Base-by-base conservation (phyloP, 345 rosid species). In the Hypericum perforatum region DNA sequence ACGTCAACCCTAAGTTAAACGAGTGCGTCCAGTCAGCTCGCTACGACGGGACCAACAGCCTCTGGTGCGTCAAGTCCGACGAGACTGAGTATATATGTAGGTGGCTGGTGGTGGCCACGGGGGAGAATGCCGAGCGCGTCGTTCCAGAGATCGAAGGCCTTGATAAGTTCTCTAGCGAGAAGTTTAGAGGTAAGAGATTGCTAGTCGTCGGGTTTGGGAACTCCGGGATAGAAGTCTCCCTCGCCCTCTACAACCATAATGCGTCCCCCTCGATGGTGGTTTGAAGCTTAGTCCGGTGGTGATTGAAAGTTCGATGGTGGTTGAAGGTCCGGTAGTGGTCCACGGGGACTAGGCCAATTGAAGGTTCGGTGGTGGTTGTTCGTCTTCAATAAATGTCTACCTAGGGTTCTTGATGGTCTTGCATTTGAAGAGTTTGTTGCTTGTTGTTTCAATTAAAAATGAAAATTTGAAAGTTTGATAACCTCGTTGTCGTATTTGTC, bases 381-480 rank as follows among this genome's bases (percentile, higher is more conserved):
- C n/a, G n/a, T n/a, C n/a, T n/a, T n/a, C n/a, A n/a, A n/a, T n/a
- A n/a, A n/a, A n/a, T n/a, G n/a, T n/a, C n/a, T n/a, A n/a, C n/a
- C n/a, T n/a, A 16, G 67, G 57, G 11, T 49, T 77, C 12, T 68
- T 82, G 64, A 69, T 77, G 36, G 43, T 52, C 44, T 82, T n/a
- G n/a, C n/a, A 84, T 60, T 78, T 85, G 36, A 82, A 70, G 63
- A 70, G 53, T 8, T 49, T 53, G 12, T 63, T 80, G 59, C 66
- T 68, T 61, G 69, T n/a, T n/a, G n/a, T n/a, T n/a, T n/a, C n/a
- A n/a, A n/a, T n/a, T n/a, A n/a, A n/a, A n/a, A n/a, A n/a, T n/a
- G n/a, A n/a, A n/a, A n/a, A n/a, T n/a, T n/a, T n/a, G n/a, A n/a
- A n/a, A n/a, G n/a, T n/a, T n/a, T n/a, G n/a, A n/a, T n/a, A n/a